phyloP scores from a whole-genome alignment of 1,284 basidiomycete genomes.

The Porogramme epimiltina region DNA sequence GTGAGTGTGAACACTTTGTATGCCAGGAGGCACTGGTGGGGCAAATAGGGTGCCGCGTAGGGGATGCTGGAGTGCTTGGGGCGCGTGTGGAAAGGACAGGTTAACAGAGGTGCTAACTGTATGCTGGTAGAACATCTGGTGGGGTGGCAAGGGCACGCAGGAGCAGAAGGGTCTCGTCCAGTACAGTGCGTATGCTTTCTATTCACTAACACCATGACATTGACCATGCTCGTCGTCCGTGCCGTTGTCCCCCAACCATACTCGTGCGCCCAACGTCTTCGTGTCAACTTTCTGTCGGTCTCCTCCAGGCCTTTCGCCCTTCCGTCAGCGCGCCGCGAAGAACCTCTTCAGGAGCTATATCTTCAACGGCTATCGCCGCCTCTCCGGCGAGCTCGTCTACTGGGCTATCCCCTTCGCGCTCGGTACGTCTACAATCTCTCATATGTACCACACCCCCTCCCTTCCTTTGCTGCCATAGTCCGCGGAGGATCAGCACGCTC shows the following conservation, averaged over 20 bases:
- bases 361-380: constrained; percentile 86
- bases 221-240: too few species aligned
- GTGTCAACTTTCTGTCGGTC: not conserved
- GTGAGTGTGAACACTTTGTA: constrained; percentile 47
- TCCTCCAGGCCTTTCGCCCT: constrained; percentile 75
- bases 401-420: constrained; percentile 77
- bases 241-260: too few species aligned
- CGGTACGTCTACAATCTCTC: constrained; percentile 54
- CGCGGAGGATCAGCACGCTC: not conserved
- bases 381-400: constrained; percentile 78
- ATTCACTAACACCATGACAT: too few species aligned
- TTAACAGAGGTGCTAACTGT: not conserved
- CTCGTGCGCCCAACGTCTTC: not conserved
- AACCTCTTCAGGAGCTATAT: constrained; percentile 76
- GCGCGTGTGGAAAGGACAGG: too few species aligned
- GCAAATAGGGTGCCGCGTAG: too few species aligned
- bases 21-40: too few species aligned
- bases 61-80: too few species aligned
- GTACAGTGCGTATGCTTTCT: constrained; percentile 67
- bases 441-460: not conserved
- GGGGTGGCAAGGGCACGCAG: constrained; percentile 77
- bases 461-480: not conserved
- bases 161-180: constrained; percentile 80
- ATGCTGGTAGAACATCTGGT: constrained; percentile 83
- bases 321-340: constrained; percentile 73